A percentile compares a stretch with the other conserved stretches of the same genome.
Evolutionary conservation across 495 filamentous ascomycete genomes (phyloP).

Genomic region (Lasiosphaeria ovina): DNA sequence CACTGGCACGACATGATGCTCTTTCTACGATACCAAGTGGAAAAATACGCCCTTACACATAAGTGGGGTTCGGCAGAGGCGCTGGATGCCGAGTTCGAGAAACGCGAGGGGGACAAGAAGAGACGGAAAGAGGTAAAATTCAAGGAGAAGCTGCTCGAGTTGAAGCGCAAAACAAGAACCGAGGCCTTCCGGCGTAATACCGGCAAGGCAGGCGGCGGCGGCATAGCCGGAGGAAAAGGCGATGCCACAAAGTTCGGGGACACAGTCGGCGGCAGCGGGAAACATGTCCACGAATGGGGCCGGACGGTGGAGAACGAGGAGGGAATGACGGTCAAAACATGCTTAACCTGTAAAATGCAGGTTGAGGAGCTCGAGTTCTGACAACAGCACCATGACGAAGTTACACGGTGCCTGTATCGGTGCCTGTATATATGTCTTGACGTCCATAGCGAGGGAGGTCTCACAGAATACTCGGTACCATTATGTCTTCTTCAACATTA

Average conservation of each 20-base stretch:
- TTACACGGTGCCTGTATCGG: background rate
- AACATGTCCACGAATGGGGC: slow-evolving; percentile 94
- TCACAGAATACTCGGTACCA: no score
- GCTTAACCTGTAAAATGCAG: slow-evolving; percentile 90
- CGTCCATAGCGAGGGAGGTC: no score
- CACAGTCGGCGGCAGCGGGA: slow-evolving; percentile 59
- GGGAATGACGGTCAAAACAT: slow-evolving; percentile 79
- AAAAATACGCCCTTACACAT: slow-evolving; percentile 78
- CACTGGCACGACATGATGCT: slow-evolving; percentile 99
- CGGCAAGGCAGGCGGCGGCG: slow-evolving; percentile 40
- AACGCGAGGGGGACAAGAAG: slow-evolving; percentile 78
- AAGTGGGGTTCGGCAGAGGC: slow-evolving; percentile 86
- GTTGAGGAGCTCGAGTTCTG: slow-evolving; percentile 92
- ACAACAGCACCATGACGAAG: slow-evolving; percentile 9
- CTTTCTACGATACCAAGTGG: slow-evolving; percentile 88
- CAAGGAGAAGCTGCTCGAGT: slow-evolving; percentile 76
- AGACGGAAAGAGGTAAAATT: slow-evolving; percentile 88
- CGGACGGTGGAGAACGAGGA: slow-evolving; percentile 72
- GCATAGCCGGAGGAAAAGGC: slow-evolving; percentile 17
- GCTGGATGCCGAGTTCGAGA: slow-evolving; percentile 86
- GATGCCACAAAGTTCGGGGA: slow-evolving; percentile 74
- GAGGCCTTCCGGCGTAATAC: slow-evolving; percentile 73
- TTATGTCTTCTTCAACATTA: no score
- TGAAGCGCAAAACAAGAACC: slow-evolving; percentile 91
- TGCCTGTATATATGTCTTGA: background rate